These are phyloP conservation scores for Davidsoniella neocaledoniae DNA, from an alignment of 2,329 filamentous ascomycete species.

Conservation along the genomic window DNA sequence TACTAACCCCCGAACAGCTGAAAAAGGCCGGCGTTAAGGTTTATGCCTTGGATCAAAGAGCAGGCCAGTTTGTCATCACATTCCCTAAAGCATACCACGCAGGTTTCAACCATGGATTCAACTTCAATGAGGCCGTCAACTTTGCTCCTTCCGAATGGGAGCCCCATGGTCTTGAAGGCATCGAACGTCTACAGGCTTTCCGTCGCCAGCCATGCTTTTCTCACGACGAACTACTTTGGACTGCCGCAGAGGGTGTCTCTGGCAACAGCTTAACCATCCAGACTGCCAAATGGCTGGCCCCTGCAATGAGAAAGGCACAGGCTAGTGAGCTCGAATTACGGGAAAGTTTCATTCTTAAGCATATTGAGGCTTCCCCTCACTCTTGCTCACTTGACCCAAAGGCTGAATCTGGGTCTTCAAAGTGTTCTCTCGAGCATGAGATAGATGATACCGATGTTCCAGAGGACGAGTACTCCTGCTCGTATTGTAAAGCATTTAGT, in stretches of 20 bases:
- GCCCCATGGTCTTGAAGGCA: constrained; percentile 70
- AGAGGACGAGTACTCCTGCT: constrained; percentile 87
- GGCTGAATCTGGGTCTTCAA: constrained; percentile 15
- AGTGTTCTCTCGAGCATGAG: constrained; percentile 44
- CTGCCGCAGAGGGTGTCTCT: constrained; percentile 64
- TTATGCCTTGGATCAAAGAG: constrained; percentile 87
- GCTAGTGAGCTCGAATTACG: constrained; percentile 56
- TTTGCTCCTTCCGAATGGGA: constrained; percentile 96
- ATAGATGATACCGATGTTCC: constrained; percentile 58
- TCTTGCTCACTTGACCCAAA: constrained; percentile 31
- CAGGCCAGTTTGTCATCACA: constrained; percentile 89
- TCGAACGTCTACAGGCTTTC: constrained; percentile 73
- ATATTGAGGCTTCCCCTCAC: constrained; percentile 38
- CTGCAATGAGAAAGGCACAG: constrained; percentile 64
- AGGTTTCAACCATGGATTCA: constrained; percentile 97
- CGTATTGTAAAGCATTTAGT: constrained; percentile 79
- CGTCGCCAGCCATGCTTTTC: constrained; percentile 91
- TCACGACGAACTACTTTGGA: constrained; percentile 85
- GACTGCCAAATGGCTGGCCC: constrained; percentile 87
- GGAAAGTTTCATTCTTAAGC: constrained; percentile 48
- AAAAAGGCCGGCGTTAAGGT: constrained; percentile 86
- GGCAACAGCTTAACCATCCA: constrained; percentile 53
- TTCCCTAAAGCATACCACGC: constrained; percentile 96
- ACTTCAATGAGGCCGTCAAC: constrained; percentile 97
- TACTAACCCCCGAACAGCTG: constrained; percentile 82